phyloP scores from a whole-genome alignment of 2,329 filamentous ascomycete species.

The Cladosporium sp. region DNA sequence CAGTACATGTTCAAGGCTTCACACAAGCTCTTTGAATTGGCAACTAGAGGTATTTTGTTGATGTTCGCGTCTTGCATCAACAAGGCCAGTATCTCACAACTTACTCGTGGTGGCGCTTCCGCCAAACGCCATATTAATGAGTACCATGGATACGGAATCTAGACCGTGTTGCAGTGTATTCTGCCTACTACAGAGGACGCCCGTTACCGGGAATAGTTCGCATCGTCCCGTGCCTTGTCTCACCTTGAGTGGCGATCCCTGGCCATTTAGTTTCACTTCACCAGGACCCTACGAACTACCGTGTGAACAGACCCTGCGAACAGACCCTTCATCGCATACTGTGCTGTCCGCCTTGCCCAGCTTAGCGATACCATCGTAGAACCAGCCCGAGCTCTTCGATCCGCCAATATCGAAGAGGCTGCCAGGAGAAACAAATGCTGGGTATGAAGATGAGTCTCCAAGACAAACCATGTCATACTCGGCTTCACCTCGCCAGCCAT shows the following conservation, averaged over 20 bases:
- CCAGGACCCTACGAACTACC: neutral
- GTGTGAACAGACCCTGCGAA: neutral
- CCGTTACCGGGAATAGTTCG: neutral
- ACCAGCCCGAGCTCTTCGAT: neutral
- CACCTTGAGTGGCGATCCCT: neutral
- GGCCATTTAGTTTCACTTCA: conserved; percentile 11
- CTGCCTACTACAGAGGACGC: neutral
- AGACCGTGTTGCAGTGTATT: neutral
- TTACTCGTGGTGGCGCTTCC: too few relatives aligned
- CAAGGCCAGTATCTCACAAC: too few relatives aligned
- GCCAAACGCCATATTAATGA: too few relatives aligned
- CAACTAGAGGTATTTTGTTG: too few relatives aligned
- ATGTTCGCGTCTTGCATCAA: too few relatives aligned
- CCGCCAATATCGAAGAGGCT: neutral
- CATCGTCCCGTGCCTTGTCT: conserved; percentile 7
- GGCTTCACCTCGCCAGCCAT: conserved; percentile 1
- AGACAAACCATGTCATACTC: conserved; percentile 9
- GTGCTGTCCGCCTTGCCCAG: neutral
- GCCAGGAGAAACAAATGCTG: conserved; percentile 11
- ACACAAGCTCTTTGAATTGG: too few relatives aligned
- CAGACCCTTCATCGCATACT: neutral
- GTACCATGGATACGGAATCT: neutral
- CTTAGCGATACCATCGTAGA: neutral
- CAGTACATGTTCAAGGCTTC: neutral
- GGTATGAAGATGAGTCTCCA: conserved; percentile 6